phyloP scores from a whole-genome alignment of 768 basidiomycete species.

The Mycena vitilis region DNA sequence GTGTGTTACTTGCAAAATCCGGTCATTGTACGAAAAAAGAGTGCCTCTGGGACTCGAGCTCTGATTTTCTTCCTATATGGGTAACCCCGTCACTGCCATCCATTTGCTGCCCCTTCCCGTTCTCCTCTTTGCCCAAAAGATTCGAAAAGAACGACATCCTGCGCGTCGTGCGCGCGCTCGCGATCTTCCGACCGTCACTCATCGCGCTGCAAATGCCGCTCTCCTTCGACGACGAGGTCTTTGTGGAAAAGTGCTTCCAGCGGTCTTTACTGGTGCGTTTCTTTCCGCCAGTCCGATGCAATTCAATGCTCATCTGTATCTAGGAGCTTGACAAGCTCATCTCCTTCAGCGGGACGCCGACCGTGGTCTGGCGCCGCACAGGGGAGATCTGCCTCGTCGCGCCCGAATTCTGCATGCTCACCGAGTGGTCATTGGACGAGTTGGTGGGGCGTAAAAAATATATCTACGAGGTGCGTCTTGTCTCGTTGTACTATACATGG shows the following conservation, averaged over 20 bases:
- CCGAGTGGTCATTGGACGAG: conserved; percentile 90
- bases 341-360: conserved; percentile 96
- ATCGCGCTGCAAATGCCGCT: conserved; percentile 99
- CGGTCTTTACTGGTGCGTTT: conserved; percentile 82
- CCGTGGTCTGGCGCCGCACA: conserved; percentile 97
- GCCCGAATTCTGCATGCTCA: conserved; percentile 95
- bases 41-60: conserved; percentile 57
- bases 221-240: conserved; percentile 95
- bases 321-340: conserved; percentile 98
- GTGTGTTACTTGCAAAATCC: conserved; percentile 54
- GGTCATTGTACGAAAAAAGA: conserved; percentile 48
- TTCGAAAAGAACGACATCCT: conserved; percentile 98
- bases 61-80: conserved; percentile 49
- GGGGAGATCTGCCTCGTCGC: conserved; percentile 98
- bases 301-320: conserved; percentile 10
- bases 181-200: conserved; percentile 95
- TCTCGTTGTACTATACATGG: conserved; percentile 14
- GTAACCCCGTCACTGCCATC: conserved; percentile 30
- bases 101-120: conserved; percentile 16
- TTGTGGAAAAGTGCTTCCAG: conserved; percentile 96
- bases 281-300: conserved; percentile 19
- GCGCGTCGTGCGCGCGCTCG: conserved; percentile 92
- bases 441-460: conserved; percentile 70
- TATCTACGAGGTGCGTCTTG: conserved; percentile 70
- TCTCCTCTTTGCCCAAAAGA: conserved; percentile 53